Percentiles rank a stretch among this genome's conserved stretches.
Evolutionary conservation across 495 filamentous ascomycete genomes (phyloP).

Genomic region (Staphylotrichum longicolle): DNA sequence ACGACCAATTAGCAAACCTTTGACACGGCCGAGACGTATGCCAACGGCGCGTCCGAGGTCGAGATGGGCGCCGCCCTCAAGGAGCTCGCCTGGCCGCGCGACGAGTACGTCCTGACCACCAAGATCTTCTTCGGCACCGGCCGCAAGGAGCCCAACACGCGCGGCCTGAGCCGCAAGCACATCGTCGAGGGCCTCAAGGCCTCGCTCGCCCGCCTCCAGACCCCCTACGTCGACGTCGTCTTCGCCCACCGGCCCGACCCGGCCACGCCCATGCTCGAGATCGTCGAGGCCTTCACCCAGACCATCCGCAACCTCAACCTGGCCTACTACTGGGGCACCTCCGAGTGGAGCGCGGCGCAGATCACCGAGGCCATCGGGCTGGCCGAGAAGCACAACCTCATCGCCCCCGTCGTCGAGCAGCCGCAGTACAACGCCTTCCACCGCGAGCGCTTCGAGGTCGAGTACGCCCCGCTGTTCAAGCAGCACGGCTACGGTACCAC

Average conservation of each 20-base stretch:
- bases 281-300: slow-evolving; percentile 80
- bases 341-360: slow-evolving; percentile 80
- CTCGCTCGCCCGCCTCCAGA: slow-evolving; percentile 65
- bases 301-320: slow-evolving; percentile 69
- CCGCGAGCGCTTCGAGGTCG: slow-evolving; percentile 71
- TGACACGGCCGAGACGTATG: slow-evolving; percentile 61
- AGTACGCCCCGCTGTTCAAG: slow-evolving; percentile 64
- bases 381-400: slow-evolving; percentile 70
- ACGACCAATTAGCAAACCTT: slow-evolving; percentile 48
- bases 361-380: slow-evolving; percentile 73
- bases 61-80: slow-evolving; percentile 71
- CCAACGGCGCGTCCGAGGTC: slow-evolving; percentile 66
- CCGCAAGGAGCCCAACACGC: slow-evolving; percentile 57
- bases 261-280: slow-evolving; percentile 82
- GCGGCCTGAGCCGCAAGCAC: slow-evolving; percentile 80
- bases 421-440: slow-evolving; percentile 78
- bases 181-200: slow-evolving; percentile 50
- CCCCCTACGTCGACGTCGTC: slow-evolving; percentile 76
- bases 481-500: slow-evolving; percentile 68
- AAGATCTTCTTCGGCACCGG: slow-evolving; percentile 56
- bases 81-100: slow-evolving; percentile 69
- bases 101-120: slow-evolving; percentile 82
- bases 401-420: slow-evolving; percentile 82
- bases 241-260: slow-evolving; percentile 84
- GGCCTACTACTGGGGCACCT: slow-evolving; percentile 89